A percentile compares a stretch with the other conserved stretches of the same genome.
These are phyloP conservation scores for Russula earlei DNA, from an alignment of 768 basidiomycete genomes.

Conservation along the genomic window DNA sequence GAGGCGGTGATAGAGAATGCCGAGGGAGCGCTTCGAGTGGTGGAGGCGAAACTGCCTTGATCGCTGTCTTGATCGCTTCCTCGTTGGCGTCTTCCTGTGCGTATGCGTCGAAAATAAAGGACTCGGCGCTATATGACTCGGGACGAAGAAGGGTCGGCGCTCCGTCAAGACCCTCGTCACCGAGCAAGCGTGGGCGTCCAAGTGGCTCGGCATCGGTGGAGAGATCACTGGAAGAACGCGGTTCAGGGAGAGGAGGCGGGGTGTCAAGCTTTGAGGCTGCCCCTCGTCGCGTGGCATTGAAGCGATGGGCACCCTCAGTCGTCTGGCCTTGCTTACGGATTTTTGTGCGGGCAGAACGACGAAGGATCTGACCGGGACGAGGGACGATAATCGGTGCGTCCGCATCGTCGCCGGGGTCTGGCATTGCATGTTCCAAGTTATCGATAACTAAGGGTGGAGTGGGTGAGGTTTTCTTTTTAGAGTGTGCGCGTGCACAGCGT, in stretches of 20 bases:
- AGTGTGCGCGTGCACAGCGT: background rate
- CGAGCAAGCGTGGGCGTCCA: slow-evolving; percentile 33
- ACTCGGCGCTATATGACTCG: slow-evolving; percentile 74
- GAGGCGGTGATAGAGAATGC: slow-evolving; percentile 14
- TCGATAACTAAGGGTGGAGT: slow-evolving; percentile 41
- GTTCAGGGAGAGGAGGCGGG: slow-evolving; percentile 10
- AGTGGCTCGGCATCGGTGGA: slow-evolving; percentile 37
- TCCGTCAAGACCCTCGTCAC: slow-evolving; percentile 38
- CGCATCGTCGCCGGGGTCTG: slow-evolving; percentile 65
- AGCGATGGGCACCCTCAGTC: slow-evolving; percentile 80
- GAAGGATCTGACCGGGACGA: slow-evolving; percentile 80
- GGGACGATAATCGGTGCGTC: slow-evolving; percentile 89
- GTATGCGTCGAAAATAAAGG: slow-evolving; percentile 81
- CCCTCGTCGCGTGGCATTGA: slow-evolving; percentile 41
- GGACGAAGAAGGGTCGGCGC: slow-evolving; percentile 32
- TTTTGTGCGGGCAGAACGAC: slow-evolving; percentile 88
- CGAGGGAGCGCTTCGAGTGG: slow-evolving; percentile 3
- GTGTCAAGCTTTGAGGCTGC: slow-evolving; percentile 23
- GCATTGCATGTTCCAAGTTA: slow-evolving; percentile 50
- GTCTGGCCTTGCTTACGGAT: slow-evolving; percentile 78
- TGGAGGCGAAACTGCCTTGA: slow-evolving; percentile 1
- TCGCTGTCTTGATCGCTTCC: background rate
- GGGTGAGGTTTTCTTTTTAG: background rate
- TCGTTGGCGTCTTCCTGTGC: slow-evolving; percentile 46
- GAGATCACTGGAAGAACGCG: slow-evolving; percentile 59